Conservation (phyloP, 1,139 yeast genomes). For the Yamadazyma friedrichii region DNA sequence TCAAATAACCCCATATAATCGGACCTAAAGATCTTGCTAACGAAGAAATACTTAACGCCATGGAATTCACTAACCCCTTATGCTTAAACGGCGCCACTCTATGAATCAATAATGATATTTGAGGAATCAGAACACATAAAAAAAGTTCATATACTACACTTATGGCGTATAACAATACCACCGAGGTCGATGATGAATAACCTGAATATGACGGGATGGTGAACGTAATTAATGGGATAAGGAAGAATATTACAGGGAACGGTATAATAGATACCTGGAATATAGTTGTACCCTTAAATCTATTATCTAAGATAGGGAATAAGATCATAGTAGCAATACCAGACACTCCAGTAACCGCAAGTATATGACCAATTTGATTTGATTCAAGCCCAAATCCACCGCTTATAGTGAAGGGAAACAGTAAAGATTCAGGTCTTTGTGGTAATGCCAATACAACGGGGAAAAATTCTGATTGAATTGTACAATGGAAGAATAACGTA, state of each 20-base stretch:
- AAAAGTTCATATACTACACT: slow-evolving; percentile 33
- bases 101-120: slow-evolving; percentile 35
- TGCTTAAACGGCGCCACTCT: slow-evolving; percentile 46
- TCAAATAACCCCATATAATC: slow-evolving; percentile 53
- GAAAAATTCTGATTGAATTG: slow-evolving; percentile 54
- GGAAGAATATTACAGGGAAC: slow-evolving; percentile 16
- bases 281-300: slow-evolving; percentile 38
- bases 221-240: slow-evolving; percentile 46
- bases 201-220: slow-evolving; percentile 28
- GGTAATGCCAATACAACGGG: slow-evolving; percentile 57
- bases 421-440: slow-evolving; percentile 21
- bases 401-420: slow-evolving; percentile 32
- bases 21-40: slow-evolving; percentile 61
- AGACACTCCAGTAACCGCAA: slow-evolving; percentile 54
- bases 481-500: slow-evolving; percentile 32
- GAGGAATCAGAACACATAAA: slow-evolving; percentile 19
- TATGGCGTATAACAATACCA: slow-evolving; percentile 19
- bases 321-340: slow-evolving; percentile 52
- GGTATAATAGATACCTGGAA: slow-evolving; percentile 48
- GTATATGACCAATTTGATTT: slow-evolving; percentile 49
- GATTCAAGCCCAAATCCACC: slow-evolving; percentile 35
- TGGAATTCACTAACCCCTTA: slow-evolving; percentile 50
- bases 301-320: slow-evolving; percentile 55
- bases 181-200: slow-evolving; percentile 24
- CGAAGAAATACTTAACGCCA: slow-evolving; percentile 48